Percentiles rank a stretch among this genome's conserved stretches.
Evolutionary conservation across 768 basidiomycete species (phyloP).

Genomic region (Boletus rubroflammeus): DNA sequence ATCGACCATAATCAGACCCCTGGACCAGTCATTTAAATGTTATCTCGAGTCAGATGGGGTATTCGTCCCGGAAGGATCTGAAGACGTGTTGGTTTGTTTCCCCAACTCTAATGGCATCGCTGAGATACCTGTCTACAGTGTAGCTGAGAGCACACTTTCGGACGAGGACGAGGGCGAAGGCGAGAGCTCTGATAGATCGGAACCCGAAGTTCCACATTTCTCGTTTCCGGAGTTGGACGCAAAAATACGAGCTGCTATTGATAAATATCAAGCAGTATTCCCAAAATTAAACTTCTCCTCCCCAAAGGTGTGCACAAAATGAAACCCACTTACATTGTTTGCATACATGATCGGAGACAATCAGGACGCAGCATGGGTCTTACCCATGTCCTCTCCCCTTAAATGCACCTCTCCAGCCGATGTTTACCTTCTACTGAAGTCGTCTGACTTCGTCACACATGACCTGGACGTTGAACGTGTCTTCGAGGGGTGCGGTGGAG

Average conservation of each 20-base stretch:
- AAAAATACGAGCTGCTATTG: constrained; percentile 61
- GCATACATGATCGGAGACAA: neutral
- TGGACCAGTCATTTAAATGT: constrained; percentile 56
- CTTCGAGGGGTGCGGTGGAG: constrained; percentile 59
- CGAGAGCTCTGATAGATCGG: constrained; percentile 35
- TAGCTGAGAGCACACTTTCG: constrained; percentile 52
- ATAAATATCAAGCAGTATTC: constrained; percentile 78
- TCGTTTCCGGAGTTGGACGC: constrained; percentile 82
- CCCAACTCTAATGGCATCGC: neutral
- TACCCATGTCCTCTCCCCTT: constrained; percentile 78
- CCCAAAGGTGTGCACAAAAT: constrained; percentile 60
- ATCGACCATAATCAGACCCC: constrained; percentile 70
- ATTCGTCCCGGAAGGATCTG: constrained; percentile 77
- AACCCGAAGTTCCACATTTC: constrained; percentile 38
- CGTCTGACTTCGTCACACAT: constrained; percentile 85
- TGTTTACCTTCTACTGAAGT: constrained; percentile 88
- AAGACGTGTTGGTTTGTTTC: constrained; percentile 55
- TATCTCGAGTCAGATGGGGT: constrained; percentile 87
- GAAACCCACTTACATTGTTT: neutral
- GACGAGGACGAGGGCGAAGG: constrained; percentile 57
- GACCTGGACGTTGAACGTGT: constrained; percentile 60
- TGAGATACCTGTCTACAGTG: constrained; percentile 34
- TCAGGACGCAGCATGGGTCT: constrained; percentile 90
- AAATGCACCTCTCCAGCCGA: constrained; percentile 87
- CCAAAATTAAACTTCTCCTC: constrained; percentile 96